These are phyloP conservation scores for Scheffersomyces cryptocercus DNA, from an alignment of 1,139 yeast genomes.

Conservation along the genomic window DNA sequence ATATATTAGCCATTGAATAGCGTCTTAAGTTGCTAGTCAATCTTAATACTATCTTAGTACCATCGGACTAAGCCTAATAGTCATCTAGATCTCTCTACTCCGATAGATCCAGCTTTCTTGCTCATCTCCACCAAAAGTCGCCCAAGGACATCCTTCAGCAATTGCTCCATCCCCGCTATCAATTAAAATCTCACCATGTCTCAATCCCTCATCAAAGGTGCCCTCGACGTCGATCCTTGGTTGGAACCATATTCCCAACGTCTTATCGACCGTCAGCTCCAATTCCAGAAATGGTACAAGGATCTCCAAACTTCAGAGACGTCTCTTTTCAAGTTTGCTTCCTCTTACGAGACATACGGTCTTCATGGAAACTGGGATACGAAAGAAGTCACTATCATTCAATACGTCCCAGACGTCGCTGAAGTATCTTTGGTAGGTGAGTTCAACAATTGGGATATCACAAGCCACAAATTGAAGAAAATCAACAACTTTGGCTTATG, in stretches of 20 bases:
- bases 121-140: no score
- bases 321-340: slow-evolving; percentile 51
- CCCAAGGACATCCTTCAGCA: no score
- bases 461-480: slow-evolving; percentile 53
- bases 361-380: slow-evolving; percentile 58
- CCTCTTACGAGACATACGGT: slow-evolving; percentile 72
- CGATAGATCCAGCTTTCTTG: no score
- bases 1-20: no score
- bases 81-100: no score
- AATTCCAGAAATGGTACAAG: slow-evolving; percentile 53
- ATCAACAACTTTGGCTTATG: slow-evolving; percentile 71
- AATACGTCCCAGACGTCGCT: slow-evolving; percentile 88
- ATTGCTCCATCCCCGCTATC: no score
- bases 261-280: slow-evolving; percentile 39
- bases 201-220: slow-evolving; percentile 44
- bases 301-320: slow-evolving; percentile 46
- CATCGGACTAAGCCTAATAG: no score
- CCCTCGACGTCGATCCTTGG: slow-evolving; percentile 80
- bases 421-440: slow-evolving; percentile 83
- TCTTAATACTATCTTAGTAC: no score
- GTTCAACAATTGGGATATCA: slow-evolving; percentile 78
- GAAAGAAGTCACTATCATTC: slow-evolving; percentile 62
- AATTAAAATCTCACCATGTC: no score
- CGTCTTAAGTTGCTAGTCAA: no score
- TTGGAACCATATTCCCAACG: slow-evolving; percentile 74